phyloP scores from a whole-genome alignment of 2,329 filamentous ascomycete species.

The Fusarium paranaense region DNA sequence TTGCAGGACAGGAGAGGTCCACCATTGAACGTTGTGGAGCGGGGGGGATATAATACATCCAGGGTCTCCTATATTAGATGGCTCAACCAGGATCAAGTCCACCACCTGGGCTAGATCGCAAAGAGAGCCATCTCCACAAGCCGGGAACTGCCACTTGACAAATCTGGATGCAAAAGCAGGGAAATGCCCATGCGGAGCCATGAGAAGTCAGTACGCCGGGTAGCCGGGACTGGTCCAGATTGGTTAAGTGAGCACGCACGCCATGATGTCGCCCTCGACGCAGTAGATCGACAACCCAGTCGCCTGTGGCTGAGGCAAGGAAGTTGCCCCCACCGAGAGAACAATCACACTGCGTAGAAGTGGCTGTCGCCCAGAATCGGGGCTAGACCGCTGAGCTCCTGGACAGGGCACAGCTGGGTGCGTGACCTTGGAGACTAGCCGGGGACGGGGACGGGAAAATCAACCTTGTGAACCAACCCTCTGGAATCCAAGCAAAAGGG shows the following conservation, averaged over 20 bases:
- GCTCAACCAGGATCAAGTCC: constrained; percentile 38
- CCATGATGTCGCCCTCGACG: constrained; percentile 33
- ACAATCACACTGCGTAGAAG: constrained; percentile 24
- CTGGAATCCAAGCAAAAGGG: constrained; percentile 38
- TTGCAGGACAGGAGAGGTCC: constrained; percentile 38
- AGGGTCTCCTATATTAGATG: constrained; percentile 48
- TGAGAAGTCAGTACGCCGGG: constrained; percentile 33
- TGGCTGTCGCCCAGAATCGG: constrained; percentile 21
- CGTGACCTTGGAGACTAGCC: constrained; percentile 24
- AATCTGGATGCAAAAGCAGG: constrained; percentile 36
- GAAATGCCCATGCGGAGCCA: constrained; percentile 34
- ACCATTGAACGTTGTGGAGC: constrained; percentile 37
- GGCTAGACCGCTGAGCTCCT: constrained; percentile 20
- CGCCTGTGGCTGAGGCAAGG: constrained; percentile 38
- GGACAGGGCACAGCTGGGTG: constrained; percentile 26
- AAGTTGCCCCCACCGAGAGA: constrained; percentile 33
- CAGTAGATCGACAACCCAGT: constrained; percentile 36
- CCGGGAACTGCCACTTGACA: constrained; percentile 43
- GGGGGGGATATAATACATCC: constrained; percentile 46
- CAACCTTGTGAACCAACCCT: constrained; percentile 36
- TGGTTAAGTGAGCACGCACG: constrained; percentile 41
- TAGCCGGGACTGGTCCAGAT: constrained; percentile 38
- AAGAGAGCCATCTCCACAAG: constrained; percentile 40
- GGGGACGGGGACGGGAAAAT: constrained; percentile 35
- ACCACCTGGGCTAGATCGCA: constrained; percentile 43